Evolutionary conservation across 352 stramenopile genomes (phyloP).

Genomic region (Phytophthora brassicae): DNA sequence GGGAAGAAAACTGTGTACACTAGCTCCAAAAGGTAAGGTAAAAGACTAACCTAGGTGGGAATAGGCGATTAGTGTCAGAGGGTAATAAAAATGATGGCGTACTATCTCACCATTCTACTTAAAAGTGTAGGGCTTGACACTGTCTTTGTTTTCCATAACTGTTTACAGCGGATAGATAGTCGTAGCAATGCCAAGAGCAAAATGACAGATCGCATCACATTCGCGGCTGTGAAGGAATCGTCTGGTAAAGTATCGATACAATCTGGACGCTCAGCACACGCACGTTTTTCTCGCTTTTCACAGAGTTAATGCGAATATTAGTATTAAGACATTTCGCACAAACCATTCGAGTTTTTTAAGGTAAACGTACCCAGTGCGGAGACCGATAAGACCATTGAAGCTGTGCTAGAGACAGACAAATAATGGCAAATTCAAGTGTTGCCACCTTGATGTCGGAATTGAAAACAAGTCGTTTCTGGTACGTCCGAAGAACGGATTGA

Average conservation of each 20-base stretch:
- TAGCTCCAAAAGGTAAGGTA: slow-evolving; percentile 38
- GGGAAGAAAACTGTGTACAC: slow-evolving; percentile 44
- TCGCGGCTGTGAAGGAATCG: slow-evolving; percentile 36
- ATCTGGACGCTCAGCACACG: slow-evolving; percentile 21
- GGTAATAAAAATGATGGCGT: neutral
- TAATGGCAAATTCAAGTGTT: slow-evolving; percentile 44
- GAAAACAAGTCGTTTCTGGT: slow-evolving; percentile 45
- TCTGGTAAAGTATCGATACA: slow-evolving; percentile 44
- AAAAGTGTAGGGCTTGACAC: neutral
- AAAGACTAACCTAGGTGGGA: slow-evolving; percentile 4
- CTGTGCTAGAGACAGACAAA: slow-evolving; percentile 44
- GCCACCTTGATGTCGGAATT: slow-evolving; percentile 47
- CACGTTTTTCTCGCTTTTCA: slow-evolving; percentile 48
- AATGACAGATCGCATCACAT: slow-evolving; percentile 36
- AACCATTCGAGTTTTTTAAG: too few species aligned
- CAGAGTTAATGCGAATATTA: neutral
- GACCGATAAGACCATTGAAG: slow-evolving; percentile 38
- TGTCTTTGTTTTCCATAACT: slow-evolving; percentile 26
- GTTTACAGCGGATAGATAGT: slow-evolving; percentile 18
- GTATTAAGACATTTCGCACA: too few species aligned
- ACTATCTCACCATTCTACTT: slow-evolving; percentile 16
- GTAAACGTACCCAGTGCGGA: slow-evolving; percentile 38
- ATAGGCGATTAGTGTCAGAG: too few species aligned
- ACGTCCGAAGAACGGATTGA: slow-evolving; percentile 29
- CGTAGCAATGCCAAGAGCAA: slow-evolving; percentile 14